These are phyloP conservation scores for Ophiorrhiza pumila DNA, from an alignment of 257 asterid genomes.

Conservation along the genomic window DNA sequence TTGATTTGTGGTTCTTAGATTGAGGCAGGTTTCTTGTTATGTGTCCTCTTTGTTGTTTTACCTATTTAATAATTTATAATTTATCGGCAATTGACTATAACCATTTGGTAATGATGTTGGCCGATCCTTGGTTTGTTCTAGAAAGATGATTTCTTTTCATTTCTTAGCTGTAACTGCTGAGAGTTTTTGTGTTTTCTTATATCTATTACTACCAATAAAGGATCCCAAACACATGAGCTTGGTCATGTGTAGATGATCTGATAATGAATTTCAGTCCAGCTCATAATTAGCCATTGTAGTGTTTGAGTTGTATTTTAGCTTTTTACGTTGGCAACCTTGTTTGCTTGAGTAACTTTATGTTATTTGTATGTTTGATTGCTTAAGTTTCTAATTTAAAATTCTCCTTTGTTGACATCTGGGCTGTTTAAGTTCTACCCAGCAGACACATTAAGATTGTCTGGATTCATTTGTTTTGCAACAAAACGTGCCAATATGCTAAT, in stretches of 20 bases:
- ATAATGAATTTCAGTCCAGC: not conserved
- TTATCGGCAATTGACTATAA: not conserved
- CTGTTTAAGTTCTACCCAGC: not conserved
- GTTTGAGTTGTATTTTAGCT: not conserved
- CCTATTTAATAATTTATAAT: not conserved
- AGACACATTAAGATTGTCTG: not conserved
- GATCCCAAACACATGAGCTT: not conserved
- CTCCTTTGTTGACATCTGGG: not conserved
- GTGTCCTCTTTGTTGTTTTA: not conserved
- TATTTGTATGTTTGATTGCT: not conserved
- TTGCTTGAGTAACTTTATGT: not conserved
- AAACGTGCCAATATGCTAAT: conserved; percentile 31
- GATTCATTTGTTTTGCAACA: conserved; percentile 7
- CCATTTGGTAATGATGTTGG: not conserved
- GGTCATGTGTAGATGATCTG: not conserved
- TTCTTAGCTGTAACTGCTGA: not conserved
- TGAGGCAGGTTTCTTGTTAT: not conserved
- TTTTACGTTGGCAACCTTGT: not conserved
- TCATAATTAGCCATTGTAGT: not conserved
- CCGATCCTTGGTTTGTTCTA: not conserved
- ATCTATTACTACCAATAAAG: not conserved
- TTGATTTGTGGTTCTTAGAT: not conserved
- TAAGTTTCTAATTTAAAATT: not conserved
- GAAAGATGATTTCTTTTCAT: not conserved
- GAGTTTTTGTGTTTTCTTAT: not conserved